Percentiles rank a stretch among this genome's conserved stretches.
These are phyloP conservation scores for Aureobasidium musti DNA, from an alignment of 2,329 filamentous ascomycete species.

Conservation along the genomic window DNA sequence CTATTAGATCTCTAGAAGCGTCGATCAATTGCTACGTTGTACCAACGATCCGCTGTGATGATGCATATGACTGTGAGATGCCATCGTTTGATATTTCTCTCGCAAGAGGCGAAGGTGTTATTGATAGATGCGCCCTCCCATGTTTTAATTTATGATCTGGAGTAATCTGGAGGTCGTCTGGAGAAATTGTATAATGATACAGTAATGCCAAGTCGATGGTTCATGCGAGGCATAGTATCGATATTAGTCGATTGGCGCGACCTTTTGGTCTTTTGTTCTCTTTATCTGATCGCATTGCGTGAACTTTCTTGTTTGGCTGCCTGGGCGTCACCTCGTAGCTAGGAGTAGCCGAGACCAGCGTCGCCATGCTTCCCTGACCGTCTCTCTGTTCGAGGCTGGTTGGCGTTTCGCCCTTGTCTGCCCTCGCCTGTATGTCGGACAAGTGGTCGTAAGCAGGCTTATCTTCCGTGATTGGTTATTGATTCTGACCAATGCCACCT, in stretches of 20 bases:
- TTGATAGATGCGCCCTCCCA: no score
- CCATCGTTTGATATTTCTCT: neutral
- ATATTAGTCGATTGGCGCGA: neutral
- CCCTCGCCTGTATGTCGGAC: neutral
- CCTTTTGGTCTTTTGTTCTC: neutral
- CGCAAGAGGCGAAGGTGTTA: neutral
- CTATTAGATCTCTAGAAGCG: conserved; percentile 21
- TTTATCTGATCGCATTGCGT: neutral
- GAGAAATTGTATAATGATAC: neutral
- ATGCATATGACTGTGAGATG: neutral
- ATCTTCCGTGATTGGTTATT: neutral
- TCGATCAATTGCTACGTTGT: conserved; percentile 1
- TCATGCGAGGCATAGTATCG: conserved; percentile 21
- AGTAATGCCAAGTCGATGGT: conserved; percentile 20
- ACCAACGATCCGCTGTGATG: conserved; percentile 1
- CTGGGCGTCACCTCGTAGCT: neutral
- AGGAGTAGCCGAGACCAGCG: neutral
- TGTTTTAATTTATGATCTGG: neutral
- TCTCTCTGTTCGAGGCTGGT: neutral
- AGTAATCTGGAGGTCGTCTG: neutral
- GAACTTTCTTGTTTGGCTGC: neutral
- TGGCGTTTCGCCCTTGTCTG: neutral
- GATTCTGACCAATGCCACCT: neutral
- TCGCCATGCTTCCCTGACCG: neutral
- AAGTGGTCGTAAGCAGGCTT: neutral